Base-by-base conservation (phyloP, 2,329 filamentous ascomycete species). In the Fusarium oligoseptatum region DNA sequence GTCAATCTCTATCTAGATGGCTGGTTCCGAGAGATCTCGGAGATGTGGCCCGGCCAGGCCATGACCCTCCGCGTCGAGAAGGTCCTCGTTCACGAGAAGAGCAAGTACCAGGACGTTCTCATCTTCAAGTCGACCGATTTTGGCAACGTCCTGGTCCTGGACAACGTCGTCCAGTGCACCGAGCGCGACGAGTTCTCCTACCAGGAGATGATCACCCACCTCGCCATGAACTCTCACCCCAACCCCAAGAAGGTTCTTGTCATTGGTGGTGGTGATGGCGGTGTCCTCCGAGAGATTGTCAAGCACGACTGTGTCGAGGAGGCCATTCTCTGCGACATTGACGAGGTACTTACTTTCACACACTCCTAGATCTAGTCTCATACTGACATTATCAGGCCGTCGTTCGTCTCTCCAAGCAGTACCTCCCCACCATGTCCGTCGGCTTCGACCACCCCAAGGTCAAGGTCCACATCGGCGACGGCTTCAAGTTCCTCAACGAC, bases 171-270 rank as follows among this genome's bases (percentile, higher is more conserved):
- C 85, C 97, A 99, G 88, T 95, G 92, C 91, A 98, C 97, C 79
- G 97, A 99, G 91, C 93, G 96, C 77, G 95, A 99, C 83, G 97
- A 99, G 89, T 99, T 98, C 90, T 95, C 95, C 80, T 98, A 98
- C 92, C 97, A 99, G 90, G 97, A 99, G 91, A 99, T 99, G 97
- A 99, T 99, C 86, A 95, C 96, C 79, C 95, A 99, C 87, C 90
- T 99, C 78, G 97, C 95, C 86, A 95, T 99, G 93, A 97, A 97
- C 91, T 95, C 96, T 64, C 97, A 99, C 91, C 97, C 97, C 79
- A 92, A 97, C 89, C 97, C 97, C 82, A 97, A 98, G 92, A 97
- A 95, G 87, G 97, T 99, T 64, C 92, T 99, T 68, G 97, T 99
- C 84, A 98, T 99, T 81, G 97, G 97, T 76, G 97, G 97, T 81